A percentile compares a stretch with the other conserved stretches of the same genome.
Conservation (phyloP, 257 asterid genomes). For the Gentiana macrophylla region DNA sequence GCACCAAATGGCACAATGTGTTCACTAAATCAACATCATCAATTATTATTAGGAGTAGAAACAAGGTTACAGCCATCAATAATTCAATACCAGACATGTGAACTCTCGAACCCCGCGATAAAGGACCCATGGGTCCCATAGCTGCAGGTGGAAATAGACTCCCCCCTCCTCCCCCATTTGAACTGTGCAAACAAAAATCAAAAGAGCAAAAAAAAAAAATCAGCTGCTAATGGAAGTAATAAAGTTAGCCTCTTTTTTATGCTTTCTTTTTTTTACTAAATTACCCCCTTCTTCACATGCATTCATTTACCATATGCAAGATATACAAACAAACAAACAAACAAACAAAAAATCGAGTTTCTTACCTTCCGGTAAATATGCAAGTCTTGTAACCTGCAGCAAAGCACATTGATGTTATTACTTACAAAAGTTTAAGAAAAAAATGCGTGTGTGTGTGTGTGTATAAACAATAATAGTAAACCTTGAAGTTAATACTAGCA, state of each 20-base stretch:
- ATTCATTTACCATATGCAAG: not conserved
- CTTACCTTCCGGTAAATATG: slow-evolving; percentile 72
- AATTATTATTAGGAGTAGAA: slow-evolving; percentile 11
- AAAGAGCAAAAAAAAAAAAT: not conserved
- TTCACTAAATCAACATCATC: slow-evolving; percentile 19
- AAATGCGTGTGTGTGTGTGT: not conserved
- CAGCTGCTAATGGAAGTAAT: not conserved
- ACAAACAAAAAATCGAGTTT: not conserved
- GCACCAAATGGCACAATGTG: slow-evolving; percentile 12
- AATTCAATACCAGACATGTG: slow-evolving; percentile 10
- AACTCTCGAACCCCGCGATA: slow-evolving; percentile 24
- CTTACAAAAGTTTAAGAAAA: not conserved
- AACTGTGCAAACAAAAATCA: slow-evolving; percentile 27
- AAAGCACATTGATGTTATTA: slow-evolving; percentile 1
- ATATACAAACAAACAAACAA: not conserved
- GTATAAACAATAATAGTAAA: too few relatives aligned
- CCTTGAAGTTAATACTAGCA: not conserved
- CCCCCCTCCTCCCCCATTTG: slow-evolving; percentile 23
- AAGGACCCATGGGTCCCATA: slow-evolving; percentile 41
- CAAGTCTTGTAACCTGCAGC: slow-evolving; percentile 76
- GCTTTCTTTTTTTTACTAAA: not conserved
- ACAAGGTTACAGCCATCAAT: slow-evolving; percentile 20
- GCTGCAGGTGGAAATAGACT: slow-evolving; percentile 43
- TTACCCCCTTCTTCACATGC: not conserved
- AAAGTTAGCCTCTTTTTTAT: not conserved